Conservation (phyloP, 2,329 filamentous ascomycete species). For the Paecilomyces fulvus region DNA sequence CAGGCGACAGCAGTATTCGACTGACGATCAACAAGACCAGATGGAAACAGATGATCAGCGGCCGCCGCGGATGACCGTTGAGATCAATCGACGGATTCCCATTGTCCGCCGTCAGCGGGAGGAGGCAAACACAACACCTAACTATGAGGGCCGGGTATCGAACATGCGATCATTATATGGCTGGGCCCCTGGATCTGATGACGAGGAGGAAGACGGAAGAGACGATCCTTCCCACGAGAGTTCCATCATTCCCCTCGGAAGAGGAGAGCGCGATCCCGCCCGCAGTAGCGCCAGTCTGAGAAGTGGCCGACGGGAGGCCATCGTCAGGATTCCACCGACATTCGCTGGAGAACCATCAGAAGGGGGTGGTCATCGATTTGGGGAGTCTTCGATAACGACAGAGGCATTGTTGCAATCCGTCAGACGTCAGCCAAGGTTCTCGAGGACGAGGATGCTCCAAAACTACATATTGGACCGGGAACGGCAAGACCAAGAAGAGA, state of each 20-base stretch:
- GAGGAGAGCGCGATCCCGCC: slow-evolving; percentile 11
- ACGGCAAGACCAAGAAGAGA: slow-evolving; percentile 12
- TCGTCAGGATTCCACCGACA: slow-evolving; percentile 11
- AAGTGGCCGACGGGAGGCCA: slow-evolving; percentile 16
- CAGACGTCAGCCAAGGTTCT: slow-evolving; percentile 30
- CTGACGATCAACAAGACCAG: slow-evolving; percentile 22
- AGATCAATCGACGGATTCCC: slow-evolving; percentile 36
- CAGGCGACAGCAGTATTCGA: slow-evolving; percentile 18
- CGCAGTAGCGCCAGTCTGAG: slow-evolving; percentile 16
- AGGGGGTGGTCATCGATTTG: slow-evolving; percentile 11
- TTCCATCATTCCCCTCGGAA: slow-evolving; percentile 21
- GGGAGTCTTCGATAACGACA: slow-evolving; percentile 19
- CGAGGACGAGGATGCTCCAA: slow-evolving; percentile 30
- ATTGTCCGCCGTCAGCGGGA: slow-evolving; percentile 32
- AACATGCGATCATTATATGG: slow-evolving; percentile 50
- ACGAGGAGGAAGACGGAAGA: slow-evolving; percentile 22
- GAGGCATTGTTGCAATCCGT: slow-evolving; percentile 34
- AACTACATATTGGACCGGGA: slow-evolving; percentile 32
- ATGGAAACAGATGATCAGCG: slow-evolving; percentile 29
- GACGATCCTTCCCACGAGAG: slow-evolving; percentile 21
- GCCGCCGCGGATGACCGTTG: slow-evolving; percentile 19
- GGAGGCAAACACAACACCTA: slow-evolving; percentile 36
- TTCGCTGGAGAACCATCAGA: slow-evolving; percentile 15
- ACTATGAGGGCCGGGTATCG: slow-evolving; percentile 48
- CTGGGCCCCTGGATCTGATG: slow-evolving; percentile 47